Evolutionary conservation across 2,329 filamentous ascomycete species (phyloP), one percentile per base, ranked within the genome.

Genomic region (Alternaria hordeiaustralica): DNA sequence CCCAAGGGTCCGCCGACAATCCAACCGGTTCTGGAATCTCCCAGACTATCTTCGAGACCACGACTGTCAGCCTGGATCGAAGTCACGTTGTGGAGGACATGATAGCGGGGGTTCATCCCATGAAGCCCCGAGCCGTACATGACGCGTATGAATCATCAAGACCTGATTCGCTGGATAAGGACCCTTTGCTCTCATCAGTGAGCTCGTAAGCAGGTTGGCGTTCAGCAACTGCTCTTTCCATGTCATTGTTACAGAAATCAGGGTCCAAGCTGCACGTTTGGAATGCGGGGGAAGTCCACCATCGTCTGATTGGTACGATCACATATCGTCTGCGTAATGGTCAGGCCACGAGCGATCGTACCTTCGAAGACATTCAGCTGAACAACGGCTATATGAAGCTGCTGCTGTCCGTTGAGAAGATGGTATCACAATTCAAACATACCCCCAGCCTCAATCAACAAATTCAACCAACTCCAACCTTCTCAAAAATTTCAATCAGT

Each of bases 271-370:
- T 67, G 62, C 64, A 60, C 65, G 57, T 64, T 63, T 55, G 65
- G 55, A 72, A 68, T 75, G 76, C 76, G 76, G 78, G 78, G 78
- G 71, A 78, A 67, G 63, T 63, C 23, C 43, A 59, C 10, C n/a
- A 58, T 43, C 28, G 57, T 64, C 65, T 75, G 65, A 80, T 79
- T 80, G 78, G 78, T 63, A 74, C 75, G 77, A 79, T 78, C 70
- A 58, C 15, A 54, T 58, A 69, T 69, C 65, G 58, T 66, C 69
- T 72, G 68, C 73, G 74, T 79, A 77, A 75, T 74, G 61, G 64
- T 74, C 71, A 67, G 69, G 68, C 69, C 71, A 69, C 69, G 71
- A 61, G 66, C 60, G 66, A 67, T 73, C 71, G 69, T 63, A 60
- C 15, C 18, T 25, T 63, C 41, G 65, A 63, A 58, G 58, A 55